Base-by-base conservation (phyloP, 306 rosid genomes). In the Lathyrus tuberosus region DNA sequence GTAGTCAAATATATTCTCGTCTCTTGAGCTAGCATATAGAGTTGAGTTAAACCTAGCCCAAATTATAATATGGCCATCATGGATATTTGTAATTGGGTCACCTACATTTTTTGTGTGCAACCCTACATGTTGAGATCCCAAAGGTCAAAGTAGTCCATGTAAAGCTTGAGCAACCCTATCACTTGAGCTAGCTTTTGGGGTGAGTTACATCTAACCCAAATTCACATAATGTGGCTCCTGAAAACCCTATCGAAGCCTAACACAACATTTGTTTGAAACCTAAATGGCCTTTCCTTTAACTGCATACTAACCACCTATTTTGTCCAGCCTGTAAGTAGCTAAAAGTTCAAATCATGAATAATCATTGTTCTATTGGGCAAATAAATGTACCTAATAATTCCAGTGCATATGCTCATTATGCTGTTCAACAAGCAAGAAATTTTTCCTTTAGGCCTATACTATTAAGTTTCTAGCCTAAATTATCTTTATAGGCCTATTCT, bases 271-370 rank as follows among this genome's bases (percentile, higher is more conserved):
- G 31, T 52, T 57, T 47, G 69, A 71, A 49, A 48, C 42, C 65
- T 66, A 47, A 67, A 71, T 38, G 26, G 35, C 0, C 18, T 46
- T 14, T 65, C 42, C 28, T 64, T 64, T 14, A 57, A 35, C 26
- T 31, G 16, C 47, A 71, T 65, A 46, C 8, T 54, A 63, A 22
- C 76, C 43, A 10, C 52, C 52, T 18, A 52, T 52, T 69, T 54
- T 22, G 14, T 44, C 58, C 38, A 64, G 28, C 43, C 48, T 51
- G 58, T 28, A 9, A 20, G 37, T 54, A 42, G 59, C 31, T 18
- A 48, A 48, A 47, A 48, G 56, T 49, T 76, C 18, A 71, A 69
- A 42, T 52, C 61, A 62, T 53, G 44, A 70, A 77, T 33, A 65
- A 26, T 47, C 57, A 40, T 51, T 37, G 15, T 38, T 53, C 48